phyloP scores from a whole-genome alignment of 305 asterid species.

The Ajuga reptans region DNA sequence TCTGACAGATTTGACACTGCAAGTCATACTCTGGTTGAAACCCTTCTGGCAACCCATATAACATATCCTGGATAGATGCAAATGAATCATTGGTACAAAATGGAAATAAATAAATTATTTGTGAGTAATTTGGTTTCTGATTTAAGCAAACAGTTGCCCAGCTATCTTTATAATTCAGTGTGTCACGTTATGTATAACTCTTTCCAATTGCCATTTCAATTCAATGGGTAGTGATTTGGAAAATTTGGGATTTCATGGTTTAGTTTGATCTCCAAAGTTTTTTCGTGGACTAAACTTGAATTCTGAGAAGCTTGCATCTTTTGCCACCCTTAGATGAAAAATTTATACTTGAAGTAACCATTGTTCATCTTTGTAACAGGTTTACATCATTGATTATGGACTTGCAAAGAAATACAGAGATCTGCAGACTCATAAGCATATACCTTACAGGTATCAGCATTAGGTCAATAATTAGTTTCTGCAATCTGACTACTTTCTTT shows the following conservation, averaged over 20 bases:
- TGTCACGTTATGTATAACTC: neutral
- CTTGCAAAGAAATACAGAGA: slow-evolving; percentile 83
- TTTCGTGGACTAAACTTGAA: neutral
- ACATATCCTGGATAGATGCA: neutral
- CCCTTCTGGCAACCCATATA: neutral
- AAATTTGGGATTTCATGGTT: neutral
- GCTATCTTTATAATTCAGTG: neutral
- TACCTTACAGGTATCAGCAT: slow-evolving; percentile 63
- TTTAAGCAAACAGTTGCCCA: neutral
- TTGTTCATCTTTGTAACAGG: slow-evolving; percentile 35
- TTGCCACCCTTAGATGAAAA: neutral
- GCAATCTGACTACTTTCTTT: neutral
- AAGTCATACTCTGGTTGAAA: neutral
- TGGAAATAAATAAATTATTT: neutral
- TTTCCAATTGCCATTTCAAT: neutral
- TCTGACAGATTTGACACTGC: neutral
- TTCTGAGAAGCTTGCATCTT: no score
- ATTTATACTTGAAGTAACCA: neutral
- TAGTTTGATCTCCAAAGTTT: no score
- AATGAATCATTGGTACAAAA: neutral
- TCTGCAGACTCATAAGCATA: slow-evolving; percentile 75
- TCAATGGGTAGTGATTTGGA: neutral
- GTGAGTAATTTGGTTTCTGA: neutral
- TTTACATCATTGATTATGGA: slow-evolving; percentile 75
- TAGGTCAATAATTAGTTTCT: neutral